Evolutionary conservation across 2,329 filamentous ascomycete species (phyloP).

Genomic region (Lomentospora prolificans): DNA sequence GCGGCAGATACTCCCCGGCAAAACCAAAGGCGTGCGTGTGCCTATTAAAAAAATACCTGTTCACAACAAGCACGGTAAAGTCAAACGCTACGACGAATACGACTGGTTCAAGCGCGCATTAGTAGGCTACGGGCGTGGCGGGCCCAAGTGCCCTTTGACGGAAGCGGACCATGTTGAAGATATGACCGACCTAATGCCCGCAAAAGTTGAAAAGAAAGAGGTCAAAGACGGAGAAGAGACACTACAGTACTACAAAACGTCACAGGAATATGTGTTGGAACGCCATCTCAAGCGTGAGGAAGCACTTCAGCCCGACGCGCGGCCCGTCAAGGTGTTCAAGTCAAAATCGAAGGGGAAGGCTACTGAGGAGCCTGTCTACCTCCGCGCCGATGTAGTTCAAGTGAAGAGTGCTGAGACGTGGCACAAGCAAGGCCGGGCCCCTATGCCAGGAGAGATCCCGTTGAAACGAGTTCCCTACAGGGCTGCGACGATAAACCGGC

Average conservation of each 20-base stretch:
- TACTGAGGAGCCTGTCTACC: constrained; percentile 72
- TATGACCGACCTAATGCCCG: constrained; percentile 61
- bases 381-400: constrained; percentile 65
- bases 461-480: constrained; percentile 84
- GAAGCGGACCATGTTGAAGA: constrained; percentile 74
- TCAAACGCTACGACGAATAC: constrained; percentile 64
- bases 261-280: constrained; percentile 73
- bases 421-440: constrained; percentile 88
- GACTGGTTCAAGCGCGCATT: constrained; percentile 86
- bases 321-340: constrained; percentile 64
- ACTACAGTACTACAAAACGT: constrained; percentile 79
- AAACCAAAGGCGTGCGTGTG: constrained; percentile 78
- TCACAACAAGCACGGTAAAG: constrained; percentile 66
- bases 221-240: constrained; percentile 69
- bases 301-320: constrained; percentile 60
- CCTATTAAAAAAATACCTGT: constrained; percentile 71
- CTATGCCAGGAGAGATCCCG: constrained; percentile 59
- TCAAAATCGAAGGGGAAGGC: constrained; percentile 64
- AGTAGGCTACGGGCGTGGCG: constrained; percentile 54
- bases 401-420: constrained; percentile 93
- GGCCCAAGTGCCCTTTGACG: constrained; percentile 44
- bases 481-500: constrained; percentile 78
- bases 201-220: constrained; percentile 62
- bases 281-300: constrained; percentile 88
- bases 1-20: constrained; percentile 70